Base-by-base conservation (phyloP, 306 rosid genomes). In the Casuarina equisetifolia region DNA sequence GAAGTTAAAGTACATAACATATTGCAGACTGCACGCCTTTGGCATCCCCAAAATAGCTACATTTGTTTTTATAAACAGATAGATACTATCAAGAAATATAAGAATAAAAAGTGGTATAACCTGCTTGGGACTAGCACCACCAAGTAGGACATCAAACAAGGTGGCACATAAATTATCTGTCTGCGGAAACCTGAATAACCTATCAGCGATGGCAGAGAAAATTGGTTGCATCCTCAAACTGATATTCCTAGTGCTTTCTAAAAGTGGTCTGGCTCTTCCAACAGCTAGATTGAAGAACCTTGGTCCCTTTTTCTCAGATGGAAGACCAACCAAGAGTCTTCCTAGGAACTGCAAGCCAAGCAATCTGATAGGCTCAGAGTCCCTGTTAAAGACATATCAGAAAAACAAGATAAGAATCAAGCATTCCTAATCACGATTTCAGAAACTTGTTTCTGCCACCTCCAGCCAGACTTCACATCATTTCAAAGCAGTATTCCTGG, bases 121-220 rank as follows among this genome's bases (percentile, higher is more conserved):
- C 98, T 95, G 98, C 87, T 89, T 95, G 81, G 98, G 98, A 85
- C 98, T 95, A 80, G 98, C 98, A 83, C 98, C 98, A 58, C 98
- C 98, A 61, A 95, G 98, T 86, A 95, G 97, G 83, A 90, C 97
- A 82, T 95, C 98, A 82, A 95, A 95, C 81, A 95, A 87, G 72
- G 97, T 86, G 73, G 97, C 98, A 85, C 97, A 88, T 35, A 95
- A 78, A 86, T 89, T 86, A 72, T 95, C 98, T 35, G 98, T 88
- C 85, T 80, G 96, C 57, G 92, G 93, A 89, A 95, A 95, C 86
- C 95, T 83, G 84, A 95, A 95, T 82, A 95, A 84, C 72, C 97
- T 92, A 77, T 95, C 90, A 62, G 97, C 85, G 78, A 95, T 92
- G 69, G 91, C 96, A 59, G 89, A 76, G 84, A 89, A 89, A 82